Base-by-base conservation (phyloP, 768 basidiomycete genomes). In the Galerina sulciceps region DNA sequence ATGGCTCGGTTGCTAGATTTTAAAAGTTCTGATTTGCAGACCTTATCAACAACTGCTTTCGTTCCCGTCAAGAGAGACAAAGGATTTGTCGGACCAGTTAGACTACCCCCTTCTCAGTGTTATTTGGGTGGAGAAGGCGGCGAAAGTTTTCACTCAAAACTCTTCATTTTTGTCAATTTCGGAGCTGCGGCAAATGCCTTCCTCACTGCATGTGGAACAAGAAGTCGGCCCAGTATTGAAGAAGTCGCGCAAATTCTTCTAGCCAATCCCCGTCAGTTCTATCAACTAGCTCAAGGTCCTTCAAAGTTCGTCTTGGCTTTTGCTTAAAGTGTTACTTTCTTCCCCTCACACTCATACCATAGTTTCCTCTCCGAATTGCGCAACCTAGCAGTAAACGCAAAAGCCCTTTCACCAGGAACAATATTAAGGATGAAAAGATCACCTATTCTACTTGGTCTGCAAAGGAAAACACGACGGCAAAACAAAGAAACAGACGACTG, bases 131-230 rank as follows among this genome's bases (percentile, higher is more conserved):
- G 79, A 26, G 75, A 79, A 50, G 71, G 77, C 15, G 75, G 79
- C 22, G 81, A 82, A 22, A 79, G 82, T 36, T 85, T 94, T 40
- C 90, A 92, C 67, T 89, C 89, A 3, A 88, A 89, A 62, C 75
- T 96, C 1, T 97, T 98, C 67, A 81, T 85, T 35, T 97, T 95
- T 65, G 86, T 99, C 49, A 88, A 96, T 70, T 97, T 96, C 69
- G 96, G 95, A 2, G 68, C 81, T 1, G 76, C 80, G 4, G 96
- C 90, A 22, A 96, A 95, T 64, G 79, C 82, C 3, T 98, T 99
- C 74, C 78, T 99, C 44, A 84, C 81, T 53, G 88, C 91, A 3
- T 93, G 93, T 64, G 96, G 97, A 10, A 92, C 95, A 14, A 90
- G 87, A 67, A 87, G 83, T 42, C 92, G 94, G 67, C 96, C 96